Evolutionary conservation across 2,329 filamentous ascomycete genomes (phyloP), one percentile per base, ranked within the genome.

Genomic region (Penicillium vulpinum): DNA sequence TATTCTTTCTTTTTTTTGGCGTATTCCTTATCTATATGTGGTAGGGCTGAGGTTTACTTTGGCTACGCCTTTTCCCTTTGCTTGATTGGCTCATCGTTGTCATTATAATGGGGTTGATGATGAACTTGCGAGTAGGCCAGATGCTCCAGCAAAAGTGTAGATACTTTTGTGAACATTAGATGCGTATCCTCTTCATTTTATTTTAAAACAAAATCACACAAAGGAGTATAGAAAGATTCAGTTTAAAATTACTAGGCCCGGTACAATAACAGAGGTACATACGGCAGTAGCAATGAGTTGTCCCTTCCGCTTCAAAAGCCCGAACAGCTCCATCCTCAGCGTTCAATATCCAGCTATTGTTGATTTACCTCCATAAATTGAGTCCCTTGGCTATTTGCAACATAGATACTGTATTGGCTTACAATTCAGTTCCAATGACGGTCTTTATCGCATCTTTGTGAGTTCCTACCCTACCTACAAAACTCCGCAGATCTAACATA

Each of bases 371-470:
- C 16, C 15, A 13, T 21, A 22, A 28, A 46, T 26, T 18, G 13
- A 46, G 8, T 7, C 4, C 13, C n/a, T 39, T 33, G n/a, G 3
- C 26, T 10, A 22, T 18, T 36, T n/a, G 2, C 8, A 16, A 28
- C 2, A 29, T 8, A 13, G 1, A 9, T 35, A 47, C 15, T 31
- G 3, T 4, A 18, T 39, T 24, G 4, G 5, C 4, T 44, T 39
- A 21, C 28, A 4, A 40, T 15, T 46, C 39, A 31, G 36, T 51
- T n/a, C 28, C 58, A 62, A 74, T 73, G 71, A 71, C 71, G 48
- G 64, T 71, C 50, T 72, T 71, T 58, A 64, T 73, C 47, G 71
- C 66, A n/a, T 73, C 71, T 28, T 62, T 74, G 71, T 74, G 62
- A 56, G 70, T 61, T 22, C 8, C 26, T 44, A 51, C 40, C 29